Conservation (phyloP, 2,329 filamentous ascomycete genomes). For the Leptodontidium sp. region DNA sequence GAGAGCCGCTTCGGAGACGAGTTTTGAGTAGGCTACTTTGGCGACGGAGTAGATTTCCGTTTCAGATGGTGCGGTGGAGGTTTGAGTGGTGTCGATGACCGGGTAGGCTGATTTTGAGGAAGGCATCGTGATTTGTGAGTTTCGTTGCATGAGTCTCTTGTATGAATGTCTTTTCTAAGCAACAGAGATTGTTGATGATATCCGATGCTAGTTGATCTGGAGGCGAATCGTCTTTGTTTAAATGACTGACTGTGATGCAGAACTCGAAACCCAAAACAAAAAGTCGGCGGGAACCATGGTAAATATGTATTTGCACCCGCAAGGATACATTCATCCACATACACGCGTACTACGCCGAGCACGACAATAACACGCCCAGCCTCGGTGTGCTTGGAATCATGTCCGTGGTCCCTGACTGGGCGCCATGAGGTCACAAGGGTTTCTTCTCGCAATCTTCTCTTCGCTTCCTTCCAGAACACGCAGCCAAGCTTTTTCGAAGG, state of each 20-base stretch:
- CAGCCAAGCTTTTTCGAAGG: background rate
- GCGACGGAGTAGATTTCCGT: conserved; percentile 27
- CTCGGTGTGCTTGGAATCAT: background rate
- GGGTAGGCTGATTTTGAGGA: background rate
- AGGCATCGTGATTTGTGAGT: background rate
- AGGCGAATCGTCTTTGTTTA: background rate
- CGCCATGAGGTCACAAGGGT: conserved; percentile 18
- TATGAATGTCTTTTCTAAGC: background rate
- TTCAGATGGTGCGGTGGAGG: background rate
- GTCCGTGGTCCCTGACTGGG: conserved; percentile 1
- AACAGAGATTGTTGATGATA: too few species aligned
- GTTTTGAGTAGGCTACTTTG: conserved; percentile 25
- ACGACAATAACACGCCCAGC: conserved; percentile 5
- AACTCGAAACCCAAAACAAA: background rate
- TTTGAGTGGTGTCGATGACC: background rate
- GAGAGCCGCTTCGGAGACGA: conserved; percentile 21
- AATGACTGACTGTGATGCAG: background rate
- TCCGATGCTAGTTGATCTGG: background rate
- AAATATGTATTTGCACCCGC: conserved; percentile 10
- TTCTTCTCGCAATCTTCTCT: background rate
- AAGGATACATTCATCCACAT: too few species aligned
- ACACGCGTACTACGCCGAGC: conserved; percentile 8
- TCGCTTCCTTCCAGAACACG: background rate
- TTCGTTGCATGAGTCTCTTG: background rate
- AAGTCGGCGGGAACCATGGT: background rate